phyloP scores from a whole-genome alignment of 2,329 filamentous ascomycete species.

The Alternaria sp. region DNA sequence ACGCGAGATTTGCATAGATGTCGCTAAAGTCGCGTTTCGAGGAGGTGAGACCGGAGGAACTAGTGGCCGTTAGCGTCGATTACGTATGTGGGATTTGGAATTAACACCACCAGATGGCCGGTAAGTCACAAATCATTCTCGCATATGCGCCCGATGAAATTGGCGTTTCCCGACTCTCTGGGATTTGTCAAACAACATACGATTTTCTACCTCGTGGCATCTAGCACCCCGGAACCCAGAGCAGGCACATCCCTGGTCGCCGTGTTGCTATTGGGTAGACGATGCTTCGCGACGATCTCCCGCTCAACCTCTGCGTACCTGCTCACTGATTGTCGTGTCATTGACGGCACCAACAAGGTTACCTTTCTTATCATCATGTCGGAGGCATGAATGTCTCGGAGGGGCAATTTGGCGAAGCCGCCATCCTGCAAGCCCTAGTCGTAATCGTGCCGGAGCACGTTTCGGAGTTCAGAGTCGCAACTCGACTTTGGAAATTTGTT shows the following conservation, averaged over 20 bases:
- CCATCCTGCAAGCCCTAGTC: conserved; percentile 11
- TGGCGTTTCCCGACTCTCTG: conserved; percentile 3
- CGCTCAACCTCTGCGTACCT: background rate
- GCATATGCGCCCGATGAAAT: conserved; percentile 3
- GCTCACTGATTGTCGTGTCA: conserved; percentile 4
- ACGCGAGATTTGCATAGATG: conserved; percentile 19
- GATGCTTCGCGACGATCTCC: conserved; percentile 4
- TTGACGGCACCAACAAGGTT: background rate
- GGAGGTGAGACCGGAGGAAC: conserved; percentile 15
- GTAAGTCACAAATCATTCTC: conserved; percentile 12
- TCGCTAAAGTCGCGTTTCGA: conserved; percentile 25
- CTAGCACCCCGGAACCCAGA: conserved; percentile 9
- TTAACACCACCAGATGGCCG: conserved; percentile 30
- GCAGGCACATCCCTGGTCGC: background rate
- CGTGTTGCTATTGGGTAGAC: conserved; percentile 21
- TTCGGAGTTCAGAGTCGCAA: conserved; percentile 5
- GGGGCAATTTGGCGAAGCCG: conserved; percentile 5
- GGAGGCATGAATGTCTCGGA: background rate
- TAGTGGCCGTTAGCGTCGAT: conserved; percentile 30
- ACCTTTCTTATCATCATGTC: conserved; percentile 3
- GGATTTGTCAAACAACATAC: conserved; percentile 32
- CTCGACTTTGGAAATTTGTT: conserved; percentile 1
- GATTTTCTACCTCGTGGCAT: conserved; percentile 6
- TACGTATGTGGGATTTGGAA: conserved; percentile 39
- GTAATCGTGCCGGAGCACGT: conserved; percentile 7